Conservation (phyloP, 2,329 filamentous ascomycete genomes). For the Tricladium varicosporioides region DNA sequence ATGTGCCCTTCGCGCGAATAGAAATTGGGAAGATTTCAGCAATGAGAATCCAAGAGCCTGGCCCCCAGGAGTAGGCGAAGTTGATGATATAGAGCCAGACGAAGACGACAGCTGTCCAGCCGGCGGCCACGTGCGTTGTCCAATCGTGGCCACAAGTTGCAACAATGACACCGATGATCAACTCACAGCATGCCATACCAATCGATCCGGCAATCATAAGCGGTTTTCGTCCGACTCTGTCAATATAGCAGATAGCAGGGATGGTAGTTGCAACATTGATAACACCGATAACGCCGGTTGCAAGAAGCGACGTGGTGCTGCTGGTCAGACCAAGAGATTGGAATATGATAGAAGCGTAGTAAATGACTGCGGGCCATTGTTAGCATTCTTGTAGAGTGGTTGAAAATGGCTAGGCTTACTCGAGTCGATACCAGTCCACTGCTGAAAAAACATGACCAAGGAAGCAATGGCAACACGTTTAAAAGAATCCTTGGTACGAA, state of each 20-base stretch:
- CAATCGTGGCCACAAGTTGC: slow-evolving; percentile 62
- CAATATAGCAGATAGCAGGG: slow-evolving; percentile 64
- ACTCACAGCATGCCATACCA: slow-evolving; percentile 65
- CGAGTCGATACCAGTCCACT: slow-evolving; percentile 45
- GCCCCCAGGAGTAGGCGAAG: slow-evolving; percentile 76
- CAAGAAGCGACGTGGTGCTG: slow-evolving; percentile 55
- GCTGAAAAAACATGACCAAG: slow-evolving; percentile 61
- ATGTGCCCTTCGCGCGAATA: slow-evolving; percentile 67
- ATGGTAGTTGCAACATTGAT: slow-evolving; percentile 68
- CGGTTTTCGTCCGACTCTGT: slow-evolving; percentile 61
- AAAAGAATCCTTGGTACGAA: slow-evolving; percentile 65
- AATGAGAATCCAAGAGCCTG: slow-evolving; percentile 67
- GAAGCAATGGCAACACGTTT: slow-evolving; percentile 63
- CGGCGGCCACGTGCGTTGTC: slow-evolving; percentile 53
- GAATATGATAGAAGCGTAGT: slow-evolving; percentile 50
- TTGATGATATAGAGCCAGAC: slow-evolving; percentile 74
- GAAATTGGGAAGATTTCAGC: slow-evolving; percentile 58
- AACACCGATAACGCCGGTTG: slow-evolving; percentile 70
- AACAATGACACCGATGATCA: slow-evolving; percentile 69
- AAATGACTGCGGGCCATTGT: slow-evolving; percentile 32
- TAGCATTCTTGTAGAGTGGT: too few relatives aligned
- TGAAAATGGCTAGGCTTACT: too few relatives aligned
- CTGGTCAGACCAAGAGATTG: slow-evolving; percentile 41
- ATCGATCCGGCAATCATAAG: slow-evolving; percentile 62
- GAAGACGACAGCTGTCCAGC: slow-evolving; percentile 66